Base-by-base conservation (phyloP, 2,329 filamentous ascomycete species). In the Rhexocercosporidium sp. region DNA sequence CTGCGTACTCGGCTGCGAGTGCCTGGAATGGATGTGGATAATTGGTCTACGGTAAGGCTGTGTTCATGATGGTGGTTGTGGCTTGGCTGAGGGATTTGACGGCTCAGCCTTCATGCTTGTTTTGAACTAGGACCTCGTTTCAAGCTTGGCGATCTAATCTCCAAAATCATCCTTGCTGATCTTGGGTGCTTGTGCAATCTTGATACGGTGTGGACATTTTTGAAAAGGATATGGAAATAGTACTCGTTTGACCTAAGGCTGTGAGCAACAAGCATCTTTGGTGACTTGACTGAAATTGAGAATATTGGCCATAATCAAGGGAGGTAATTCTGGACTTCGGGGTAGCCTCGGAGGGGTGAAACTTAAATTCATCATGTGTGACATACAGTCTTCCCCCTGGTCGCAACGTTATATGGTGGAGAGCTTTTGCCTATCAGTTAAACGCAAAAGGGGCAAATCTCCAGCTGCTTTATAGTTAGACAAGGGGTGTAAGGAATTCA, bases 71-170 rank as follows among this genome's bases (percentile, higher is more conserved):
- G 39, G 14, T 11, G 39, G n/a, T 34, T 34, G 62, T 29, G 62
- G 62, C 62, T 64, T 64, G 62, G 37, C 34, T 57, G 51, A 46
- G 22, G 22, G 51, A 29, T 64, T n/a, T 57, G 46, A 41, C 49
- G 41, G 59, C 59, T 62, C 44, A 62, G 59, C 59, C 14, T 20
- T 54, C 63, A 59, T 68, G 66, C 63, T 68, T 65, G 37, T 60
- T 66, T 46, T 20, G 18, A 37, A 37, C 29, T n/a, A 51, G 22
- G 54, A 51, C 25, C 16, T 41, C 60, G 37, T 64, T 56, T 61
- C 60, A 57, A 14, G 25, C 63, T 68, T 68, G 66, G 66, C 66
- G 66, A 68, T 68, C 64, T 68, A 53, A 68, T 66, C 66, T 68
- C 7, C 7, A 34, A n/a, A 44, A 16, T 51, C 29, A 9, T 20